A percentile compares a stretch with the other conserved stretches of the same genome.
Evolutionary conservation across 2,329 filamentous ascomycete genomes (phyloP).

Genomic region (Ophiosphaerella herpotricha): DNA sequence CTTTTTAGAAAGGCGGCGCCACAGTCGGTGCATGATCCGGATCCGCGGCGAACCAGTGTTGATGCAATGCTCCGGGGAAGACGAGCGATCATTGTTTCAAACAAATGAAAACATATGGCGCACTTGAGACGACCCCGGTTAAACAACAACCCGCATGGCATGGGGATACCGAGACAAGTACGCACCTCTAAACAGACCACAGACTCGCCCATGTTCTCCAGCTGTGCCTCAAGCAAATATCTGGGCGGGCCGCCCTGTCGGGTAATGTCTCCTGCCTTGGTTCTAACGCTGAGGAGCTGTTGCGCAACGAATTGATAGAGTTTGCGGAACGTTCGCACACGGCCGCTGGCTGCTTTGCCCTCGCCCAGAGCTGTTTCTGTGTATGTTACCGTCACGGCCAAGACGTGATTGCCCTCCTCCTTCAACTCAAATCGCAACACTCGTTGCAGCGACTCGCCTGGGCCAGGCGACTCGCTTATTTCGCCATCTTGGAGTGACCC

Average conservation of each 20-base stretch:
- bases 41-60: slow-evolving; percentile 11
- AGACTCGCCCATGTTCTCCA: slow-evolving; percentile 91
- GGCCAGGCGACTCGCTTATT: slow-evolving; percentile 49
- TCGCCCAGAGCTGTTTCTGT: slow-evolving; percentile 74
- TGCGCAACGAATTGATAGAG: slow-evolving; percentile 97
- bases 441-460: slow-evolving; percentile 74
- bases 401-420: slow-evolving; percentile 90
- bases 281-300: slow-evolving; percentile 84
- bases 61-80: slow-evolving; percentile 7
- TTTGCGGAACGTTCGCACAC: slow-evolving; percentile 87
- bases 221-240: slow-evolving; percentile 88
- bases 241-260: slow-evolving; percentile 48
- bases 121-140: slow-evolving; percentile 19
- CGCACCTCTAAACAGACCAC: slow-evolving; percentile 74
- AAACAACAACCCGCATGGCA: slow-evolving; percentile 25
- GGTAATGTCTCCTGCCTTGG: slow-evolving; percentile 74
- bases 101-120: slow-evolving; percentile 15
- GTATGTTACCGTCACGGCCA: slow-evolving; percentile 92
- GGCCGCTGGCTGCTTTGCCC: slow-evolving; percentile 56
- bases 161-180: slow-evolving; percentile 11
- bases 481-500: slow-evolving; percentile 50
- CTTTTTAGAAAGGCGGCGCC: slow-evolving; percentile 9
- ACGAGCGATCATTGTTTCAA: slow-evolving; percentile 9
- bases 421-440: slow-evolving; percentile 86
- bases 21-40: slow-evolving; percentile 15